A percentile compares a stretch with the other conserved stretches of the same genome.
Evolutionary conservation across 2,329 filamentous ascomycete species (phyloP).

Genomic region (Gliomastix tumulicola): DNA sequence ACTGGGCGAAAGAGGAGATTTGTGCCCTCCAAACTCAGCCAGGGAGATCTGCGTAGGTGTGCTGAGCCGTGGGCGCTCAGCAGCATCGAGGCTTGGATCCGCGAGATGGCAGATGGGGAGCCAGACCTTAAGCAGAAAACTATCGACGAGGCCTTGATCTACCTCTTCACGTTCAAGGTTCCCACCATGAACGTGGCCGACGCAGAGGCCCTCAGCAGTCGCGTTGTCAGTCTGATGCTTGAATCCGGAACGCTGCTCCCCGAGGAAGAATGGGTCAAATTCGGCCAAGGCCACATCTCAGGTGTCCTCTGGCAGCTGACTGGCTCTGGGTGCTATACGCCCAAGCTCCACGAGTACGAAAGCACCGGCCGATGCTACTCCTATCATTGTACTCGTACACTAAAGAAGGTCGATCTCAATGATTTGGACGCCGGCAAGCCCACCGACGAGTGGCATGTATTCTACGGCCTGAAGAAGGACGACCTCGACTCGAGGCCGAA

Average conservation of each 20-base stretch:
- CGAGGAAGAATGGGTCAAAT: slow-evolving; percentile 97
- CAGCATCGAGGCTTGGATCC: slow-evolving; percentile 79
- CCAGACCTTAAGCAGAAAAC: slow-evolving; percentile 78
- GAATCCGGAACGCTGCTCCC: slow-evolving; percentile 68
- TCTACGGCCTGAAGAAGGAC: slow-evolving; percentile 77
- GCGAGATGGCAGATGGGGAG: slow-evolving; percentile 84
- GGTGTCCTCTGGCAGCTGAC: slow-evolving; percentile 93
- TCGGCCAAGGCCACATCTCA: slow-evolving; percentile 71
- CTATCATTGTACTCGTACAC: slow-evolving; percentile 83
- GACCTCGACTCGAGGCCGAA: slow-evolving; percentile 63
- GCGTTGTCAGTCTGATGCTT: slow-evolving; percentile 76
- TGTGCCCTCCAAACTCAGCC: slow-evolving; percentile 74
- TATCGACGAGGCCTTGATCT: slow-evolving; percentile 80
- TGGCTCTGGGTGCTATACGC: slow-evolving; percentile 83
- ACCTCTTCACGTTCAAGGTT: slow-evolving; percentile 87
- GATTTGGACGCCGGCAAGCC: slow-evolving; percentile 63
- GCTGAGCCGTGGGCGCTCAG: slow-evolving; percentile 89
- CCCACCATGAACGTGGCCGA: slow-evolving; percentile 98
- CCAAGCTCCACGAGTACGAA: slow-evolving; percentile 68
- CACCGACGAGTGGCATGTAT: slow-evolving; percentile 77
- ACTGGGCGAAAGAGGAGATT: slow-evolving; percentile 76
- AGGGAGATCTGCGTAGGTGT: slow-evolving; percentile 77
- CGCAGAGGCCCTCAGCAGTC: slow-evolving; percentile 76
- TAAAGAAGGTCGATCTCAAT: slow-evolving; percentile 89
- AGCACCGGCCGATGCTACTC: slow-evolving; percentile 81